phyloP scores from a whole-genome alignment of 345 rosid species.

The Laguncularia racemosa region DNA sequence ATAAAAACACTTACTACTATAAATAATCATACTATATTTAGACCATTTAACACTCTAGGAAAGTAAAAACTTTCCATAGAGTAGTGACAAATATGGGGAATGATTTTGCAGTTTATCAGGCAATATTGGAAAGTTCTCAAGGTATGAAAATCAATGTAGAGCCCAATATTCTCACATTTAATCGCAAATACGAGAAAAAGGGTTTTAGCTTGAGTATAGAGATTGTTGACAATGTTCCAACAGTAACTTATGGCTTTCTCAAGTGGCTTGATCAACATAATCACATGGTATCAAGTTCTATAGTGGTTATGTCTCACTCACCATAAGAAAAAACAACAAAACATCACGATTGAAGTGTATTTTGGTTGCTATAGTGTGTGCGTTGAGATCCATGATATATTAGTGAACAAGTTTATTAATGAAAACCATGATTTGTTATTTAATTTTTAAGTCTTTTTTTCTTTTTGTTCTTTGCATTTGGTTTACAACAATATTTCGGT shows the following conservation, averaged over 20 bases:
- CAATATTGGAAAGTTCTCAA: neutral
- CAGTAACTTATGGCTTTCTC: slow-evolving; percentile 21
- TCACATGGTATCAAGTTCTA: slow-evolving; percentile 30
- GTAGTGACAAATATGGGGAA: slow-evolving; percentile 25
- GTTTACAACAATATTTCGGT: no score
- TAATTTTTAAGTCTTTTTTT: no score
- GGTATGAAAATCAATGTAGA: slow-evolving; percentile 12
- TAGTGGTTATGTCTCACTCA: slow-evolving; percentile 21
- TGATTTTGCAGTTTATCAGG: slow-evolving; percentile 16
- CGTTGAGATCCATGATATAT: no score
- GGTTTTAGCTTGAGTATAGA: slow-evolving; percentile 11
- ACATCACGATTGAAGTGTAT: no score
- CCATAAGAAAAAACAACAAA: neutral
- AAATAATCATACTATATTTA: no score
- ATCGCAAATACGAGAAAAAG: slow-evolving; percentile 7
- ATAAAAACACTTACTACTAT: no score
- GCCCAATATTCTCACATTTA: slow-evolving; percentile 18
- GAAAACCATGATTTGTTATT: no score
- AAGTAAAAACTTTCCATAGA: slow-evolving; percentile 16
- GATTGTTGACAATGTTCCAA: slow-evolving; percentile 1
- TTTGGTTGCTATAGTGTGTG: no score
- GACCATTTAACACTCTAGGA: no score
- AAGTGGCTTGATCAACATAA: slow-evolving; percentile 35
- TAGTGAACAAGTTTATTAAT: no score
- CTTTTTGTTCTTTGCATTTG: no score